Conservation (phyloP, 75 land plant genomes). For the Adiantum capillusveneris region DNA sequence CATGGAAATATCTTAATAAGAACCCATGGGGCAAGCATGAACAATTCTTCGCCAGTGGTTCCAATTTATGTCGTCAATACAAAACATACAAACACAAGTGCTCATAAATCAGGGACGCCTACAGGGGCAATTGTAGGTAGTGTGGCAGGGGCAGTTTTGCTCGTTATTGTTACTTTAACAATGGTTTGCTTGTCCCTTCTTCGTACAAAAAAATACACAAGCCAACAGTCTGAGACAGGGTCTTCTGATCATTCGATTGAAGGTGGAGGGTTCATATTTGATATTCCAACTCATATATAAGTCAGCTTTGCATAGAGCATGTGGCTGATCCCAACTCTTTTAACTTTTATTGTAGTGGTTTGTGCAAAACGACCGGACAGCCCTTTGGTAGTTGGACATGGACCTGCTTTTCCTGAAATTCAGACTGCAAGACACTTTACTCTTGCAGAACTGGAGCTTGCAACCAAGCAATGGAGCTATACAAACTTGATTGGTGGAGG, state of each 20-base stretch:
- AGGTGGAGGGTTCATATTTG: slow-evolving; percentile 32
- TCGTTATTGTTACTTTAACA: slow-evolving; percentile 41
- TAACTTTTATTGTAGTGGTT: slow-evolving; percentile 33
- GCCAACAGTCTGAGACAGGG: slow-evolving; percentile 54
- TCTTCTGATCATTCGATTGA: slow-evolving; percentile 78
- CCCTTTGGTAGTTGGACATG: slow-evolving; percentile 11
- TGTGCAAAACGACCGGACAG: slow-evolving; percentile 45
- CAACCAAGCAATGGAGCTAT: slow-evolving; percentile 58
- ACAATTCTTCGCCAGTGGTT: not conserved
- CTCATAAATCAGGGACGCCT: not conserved
- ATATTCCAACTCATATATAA: not conserved
- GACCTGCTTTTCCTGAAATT: slow-evolving; percentile 9
- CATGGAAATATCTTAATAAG: not conserved
- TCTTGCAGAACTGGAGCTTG: slow-evolving; percentile 51
- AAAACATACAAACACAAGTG: not conserved
- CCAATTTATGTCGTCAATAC: not conserved
- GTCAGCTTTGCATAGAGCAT: too few species aligned
- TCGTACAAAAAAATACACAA: slow-evolving; percentile 34
- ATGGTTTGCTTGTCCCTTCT: slow-evolving; percentile 36
- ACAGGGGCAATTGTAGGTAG: slow-evolving; percentile 72
- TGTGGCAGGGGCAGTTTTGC: slow-evolving; percentile 69
- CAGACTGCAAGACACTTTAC: slow-evolving; percentile 47
- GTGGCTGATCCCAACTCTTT: not conserved
- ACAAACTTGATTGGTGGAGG: slow-evolving; percentile 62
- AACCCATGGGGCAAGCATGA: not conserved